These are phyloP conservation scores for Cynanchum wilfordii DNA, from an alignment of 257 asterid genomes.

Conservation along the genomic window DNA sequence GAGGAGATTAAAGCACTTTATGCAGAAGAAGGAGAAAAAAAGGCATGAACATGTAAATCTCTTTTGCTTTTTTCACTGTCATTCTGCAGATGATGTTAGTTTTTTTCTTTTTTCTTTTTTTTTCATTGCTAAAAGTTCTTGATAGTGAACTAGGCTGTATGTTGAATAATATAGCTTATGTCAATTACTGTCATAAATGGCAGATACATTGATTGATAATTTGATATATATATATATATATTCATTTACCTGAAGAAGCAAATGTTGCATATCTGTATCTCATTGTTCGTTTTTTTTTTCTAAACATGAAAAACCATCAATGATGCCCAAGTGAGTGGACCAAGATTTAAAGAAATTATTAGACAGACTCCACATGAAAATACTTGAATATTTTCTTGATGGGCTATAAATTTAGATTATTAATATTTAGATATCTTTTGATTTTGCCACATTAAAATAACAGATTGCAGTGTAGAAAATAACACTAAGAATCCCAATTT, in stretches of 20 bases:
- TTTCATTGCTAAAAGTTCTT: neutral
- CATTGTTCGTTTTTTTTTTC: too few relatives aligned
- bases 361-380: too few relatives aligned
- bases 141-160: slow-evolving; percentile 2
- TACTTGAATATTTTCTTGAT: too few relatives aligned
- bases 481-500: neutral
- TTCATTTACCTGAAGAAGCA: neutral
- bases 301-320: too few relatives aligned
- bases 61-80: neutral
- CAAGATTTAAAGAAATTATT: too few relatives aligned
- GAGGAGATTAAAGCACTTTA: slow-evolving; percentile 88
- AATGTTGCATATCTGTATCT: too few relatives aligned
- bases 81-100: slow-evolving; percentile 1
- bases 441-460: neutral
- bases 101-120: neutral
- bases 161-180: slow-evolving; percentile 4
- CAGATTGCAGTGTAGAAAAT: neutral
- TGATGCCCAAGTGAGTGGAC: too few relatives aligned
- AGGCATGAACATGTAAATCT: slow-evolving; percentile 18
- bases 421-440: neutral
- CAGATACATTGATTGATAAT: neutral
- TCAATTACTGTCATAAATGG: slow-evolving; percentile 4
- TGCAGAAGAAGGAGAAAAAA: slow-evolving; percentile 47
- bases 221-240: too few relatives aligned
- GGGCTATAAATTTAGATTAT: neutral